Percentiles rank a stretch among this genome's conserved stretches.
Evolutionary conservation across 208 protist genomes (phyloP).

Genomic region (Naegleria fowleri): DNA sequence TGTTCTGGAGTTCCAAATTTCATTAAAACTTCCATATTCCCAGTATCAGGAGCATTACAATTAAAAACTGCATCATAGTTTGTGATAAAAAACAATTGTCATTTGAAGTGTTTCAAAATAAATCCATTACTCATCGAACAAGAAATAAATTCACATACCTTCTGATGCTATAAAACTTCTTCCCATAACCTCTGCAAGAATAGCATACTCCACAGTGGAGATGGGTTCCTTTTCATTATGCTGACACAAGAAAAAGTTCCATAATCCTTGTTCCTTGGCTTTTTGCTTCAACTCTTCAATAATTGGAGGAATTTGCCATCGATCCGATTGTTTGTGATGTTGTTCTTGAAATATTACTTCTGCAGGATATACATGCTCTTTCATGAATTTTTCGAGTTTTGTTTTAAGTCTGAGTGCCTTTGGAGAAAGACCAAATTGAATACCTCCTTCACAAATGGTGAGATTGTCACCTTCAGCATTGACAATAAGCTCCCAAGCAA

Average conservation of each 20-base stretch:
- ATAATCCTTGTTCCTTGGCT: conserved; percentile 58
- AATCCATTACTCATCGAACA: conserved; percentile 33
- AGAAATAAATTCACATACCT: conserved; percentile 17
- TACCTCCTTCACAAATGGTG: background rate
- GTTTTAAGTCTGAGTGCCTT: background rate
- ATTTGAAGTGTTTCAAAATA: too few relatives aligned
- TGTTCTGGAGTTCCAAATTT: conserved; percentile 55
- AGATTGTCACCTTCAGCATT: background rate
- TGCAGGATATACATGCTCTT: conserved; percentile 53
- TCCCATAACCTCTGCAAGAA: conserved; percentile 11
- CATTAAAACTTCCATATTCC: conserved; percentile 70
- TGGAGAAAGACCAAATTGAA: background rate
- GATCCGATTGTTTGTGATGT: background rate
- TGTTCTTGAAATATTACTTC: conserved; percentile 45
- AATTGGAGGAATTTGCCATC: conserved; percentile 40
- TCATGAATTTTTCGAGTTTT: conserved; percentile 50
- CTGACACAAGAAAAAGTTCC: conserved; percentile 67
- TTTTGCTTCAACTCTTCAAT: conserved; percentile 60
- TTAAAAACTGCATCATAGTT: conserved; percentile 52
- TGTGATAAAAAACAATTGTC: conserved; percentile 11
- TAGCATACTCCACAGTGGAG: conserved; percentile 22
- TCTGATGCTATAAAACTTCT: background rate
- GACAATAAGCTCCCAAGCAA: background rate
- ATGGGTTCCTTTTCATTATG: background rate
- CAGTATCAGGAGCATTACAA: conserved; percentile 60